phyloP scores from a whole-genome alignment of 2,329 filamentous ascomycete species.

The Fusarium sp. region DNA sequence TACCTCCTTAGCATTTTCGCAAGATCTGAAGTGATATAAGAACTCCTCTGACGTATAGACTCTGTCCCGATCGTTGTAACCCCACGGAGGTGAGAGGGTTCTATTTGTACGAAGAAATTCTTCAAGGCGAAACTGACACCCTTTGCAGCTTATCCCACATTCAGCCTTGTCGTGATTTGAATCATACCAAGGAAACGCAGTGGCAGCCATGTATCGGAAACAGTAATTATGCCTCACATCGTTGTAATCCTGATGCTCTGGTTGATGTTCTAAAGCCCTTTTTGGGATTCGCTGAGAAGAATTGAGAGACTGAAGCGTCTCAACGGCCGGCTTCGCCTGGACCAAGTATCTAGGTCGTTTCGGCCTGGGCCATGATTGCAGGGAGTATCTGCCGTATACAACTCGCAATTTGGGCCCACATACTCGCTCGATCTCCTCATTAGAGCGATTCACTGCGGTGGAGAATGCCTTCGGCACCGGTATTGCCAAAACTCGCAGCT shows the following conservation, averaged over 20 bases:
- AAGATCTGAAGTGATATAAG: constrained; percentile 3
- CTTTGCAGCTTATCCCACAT: constrained; percentile 14
- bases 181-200: constrained; percentile 14
- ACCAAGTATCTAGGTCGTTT: constrained; percentile 11
- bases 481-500: not conserved
- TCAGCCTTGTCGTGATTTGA: not conserved
- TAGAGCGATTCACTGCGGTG: not conserved
- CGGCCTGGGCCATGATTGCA: constrained; percentile 8
- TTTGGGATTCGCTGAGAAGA: not conserved
- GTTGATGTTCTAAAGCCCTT: not conserved
- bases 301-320: not conserved
- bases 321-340: not conserved
- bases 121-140: constrained; percentile 21
- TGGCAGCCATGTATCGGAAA: constrained; percentile 16
- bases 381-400: constrained; percentile 13
- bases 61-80: constrained; percentile 14
- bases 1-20: not conserved
- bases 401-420: constrained; percentile 4
- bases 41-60: constrained; percentile 5
- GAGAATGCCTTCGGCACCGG: not conserved
- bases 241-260: not conserved
- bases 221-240: constrained; percentile 2
- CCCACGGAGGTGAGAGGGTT: not conserved
- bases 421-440: not conserved
- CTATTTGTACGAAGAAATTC: not conserved